These are phyloP conservation scores for Debaryomycetaceae sp. DNA, from an alignment of 1,139 yeast species.

Conservation along the genomic window DNA sequence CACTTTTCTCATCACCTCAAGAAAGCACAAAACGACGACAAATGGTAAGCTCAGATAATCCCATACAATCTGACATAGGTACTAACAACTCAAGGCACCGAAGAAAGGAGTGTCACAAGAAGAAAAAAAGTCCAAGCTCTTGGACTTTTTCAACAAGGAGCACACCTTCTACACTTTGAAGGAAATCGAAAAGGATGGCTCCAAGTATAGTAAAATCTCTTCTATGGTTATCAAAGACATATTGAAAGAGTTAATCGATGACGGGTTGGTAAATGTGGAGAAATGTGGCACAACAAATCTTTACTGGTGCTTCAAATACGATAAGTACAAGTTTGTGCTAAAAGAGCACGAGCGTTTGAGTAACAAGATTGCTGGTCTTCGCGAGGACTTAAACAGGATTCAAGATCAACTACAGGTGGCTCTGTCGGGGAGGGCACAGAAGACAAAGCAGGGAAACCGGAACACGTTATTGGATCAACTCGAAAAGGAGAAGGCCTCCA, in stretches of 20 bases:
- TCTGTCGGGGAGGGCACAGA: slow-evolving; percentile 3
- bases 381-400: slow-evolving; percentile 4
- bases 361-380: slow-evolving; percentile 9
- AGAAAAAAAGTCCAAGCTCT: slow-evolving; percentile 35
- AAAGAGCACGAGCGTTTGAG: slow-evolving; percentile 13
- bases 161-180: slow-evolving; percentile 44
- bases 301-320: slow-evolving; percentile 52
- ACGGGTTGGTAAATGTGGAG: slow-evolving; percentile 43
- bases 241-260: slow-evolving; percentile 43
- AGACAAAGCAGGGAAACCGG: slow-evolving; percentile 5
- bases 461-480: slow-evolving; percentile 3
- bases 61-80: slow-evolving; percentile 3
- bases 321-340: slow-evolving; percentile 17
- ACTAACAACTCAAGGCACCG: slow-evolving; percentile 18
- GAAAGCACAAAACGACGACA: no score
- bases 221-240: slow-evolving; percentile 51
- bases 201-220: slow-evolving; percentile 43
- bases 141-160: slow-evolving; percentile 37
- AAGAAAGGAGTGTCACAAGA: slow-evolving; percentile 33
- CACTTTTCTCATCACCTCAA: no score
- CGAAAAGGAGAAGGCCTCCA: slow-evolving; percentile 1
- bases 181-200: slow-evolving; percentile 47
- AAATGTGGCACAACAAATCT: slow-evolving; percentile 54
- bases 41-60: background rate
- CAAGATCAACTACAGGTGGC: slow-evolving; percentile 5